A percentile compares a stretch with the other conserved stretches of the same genome.
phyloP scores from a whole-genome alignment of 768 basidiomycete genomes.

The Lactarius evosmus region DNA sequence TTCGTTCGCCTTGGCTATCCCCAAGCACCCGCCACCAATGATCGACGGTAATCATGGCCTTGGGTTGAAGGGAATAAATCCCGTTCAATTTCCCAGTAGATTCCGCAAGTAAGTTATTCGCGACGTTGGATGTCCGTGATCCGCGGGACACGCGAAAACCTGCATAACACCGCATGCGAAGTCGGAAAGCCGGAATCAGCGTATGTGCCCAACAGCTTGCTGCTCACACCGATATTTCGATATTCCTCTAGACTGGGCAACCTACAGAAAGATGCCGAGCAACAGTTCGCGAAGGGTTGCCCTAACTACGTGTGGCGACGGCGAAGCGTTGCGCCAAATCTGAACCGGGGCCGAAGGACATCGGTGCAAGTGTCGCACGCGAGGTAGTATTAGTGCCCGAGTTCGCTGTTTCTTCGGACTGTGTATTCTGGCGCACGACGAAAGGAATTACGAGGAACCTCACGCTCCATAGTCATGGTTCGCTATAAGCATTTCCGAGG shows the following conservation, averaged over 20 bases:
- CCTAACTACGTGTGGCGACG: conserved; percentile 36
- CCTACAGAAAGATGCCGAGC: conserved; percentile 42
- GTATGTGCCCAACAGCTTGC: conserved; percentile 28
- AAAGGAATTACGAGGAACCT: conserved; percentile 55
- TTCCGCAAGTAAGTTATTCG: neutral
- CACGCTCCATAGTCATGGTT: conserved; percentile 54
- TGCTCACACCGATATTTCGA: conserved; percentile 43
- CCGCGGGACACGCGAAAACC: neutral
- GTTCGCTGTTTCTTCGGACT: neutral
- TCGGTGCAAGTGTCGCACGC: conserved; percentile 53
- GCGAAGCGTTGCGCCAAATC: conserved; percentile 31
- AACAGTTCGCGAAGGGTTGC: conserved; percentile 42
- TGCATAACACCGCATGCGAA: neutral
- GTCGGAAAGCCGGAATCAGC: neutral
- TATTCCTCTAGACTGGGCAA: conserved; percentile 38
- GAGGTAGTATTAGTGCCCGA: no score
- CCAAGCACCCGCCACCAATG: neutral
- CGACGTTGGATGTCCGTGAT: neutral
- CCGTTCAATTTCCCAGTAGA: neutral
- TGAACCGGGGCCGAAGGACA: no score
- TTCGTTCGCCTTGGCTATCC: neutral
- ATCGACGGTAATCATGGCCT: conserved; percentile 44
- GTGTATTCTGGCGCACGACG: neutral
- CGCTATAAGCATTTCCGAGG: conserved; percentile 39
- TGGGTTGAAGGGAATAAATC: conserved; percentile 34